Percentiles rank a stretch among this genome's conserved stretches.
Conservation (phyloP, 2,329 filamentous ascomycete genomes). For the Aquanectria penicillioides region DNA sequence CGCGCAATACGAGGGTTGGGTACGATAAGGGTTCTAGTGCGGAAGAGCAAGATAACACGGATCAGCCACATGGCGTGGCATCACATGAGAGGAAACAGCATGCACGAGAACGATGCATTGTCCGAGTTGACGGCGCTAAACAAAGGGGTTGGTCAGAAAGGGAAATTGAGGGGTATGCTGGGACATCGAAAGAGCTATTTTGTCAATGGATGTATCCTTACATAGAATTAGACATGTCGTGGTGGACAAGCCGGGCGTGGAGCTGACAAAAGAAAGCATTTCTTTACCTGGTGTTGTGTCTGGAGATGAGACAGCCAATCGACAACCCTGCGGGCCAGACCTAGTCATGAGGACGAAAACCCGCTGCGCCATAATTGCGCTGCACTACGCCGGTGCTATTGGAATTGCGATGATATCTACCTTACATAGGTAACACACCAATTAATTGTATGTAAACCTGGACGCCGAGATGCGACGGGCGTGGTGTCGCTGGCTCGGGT, state of each 20-base stretch:
- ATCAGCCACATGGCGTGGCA: constrained; percentile 1
- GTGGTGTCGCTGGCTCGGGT: constrained; percentile 1
- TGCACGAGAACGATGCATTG: not conserved
- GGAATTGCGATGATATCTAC: too few species aligned
- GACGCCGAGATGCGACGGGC: constrained; percentile 1
- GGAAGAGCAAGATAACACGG: not conserved
- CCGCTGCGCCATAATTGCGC: not conserved
- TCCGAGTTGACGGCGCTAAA: not conserved
- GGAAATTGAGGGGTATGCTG: not conserved
- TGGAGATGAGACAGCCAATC: not conserved
- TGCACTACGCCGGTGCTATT: not conserved
- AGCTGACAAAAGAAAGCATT: not conserved
- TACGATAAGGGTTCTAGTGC: constrained; percentile 1
- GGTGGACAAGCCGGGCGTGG: not conserved
- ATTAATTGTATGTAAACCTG: too few species aligned
- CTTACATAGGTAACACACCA: too few species aligned
- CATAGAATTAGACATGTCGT: constrained; percentile 3
- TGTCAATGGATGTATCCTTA: not conserved
- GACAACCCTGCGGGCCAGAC: not conserved
- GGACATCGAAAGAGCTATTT: not conserved
- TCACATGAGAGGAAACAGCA: not conserved
- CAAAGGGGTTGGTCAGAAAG: not conserved
- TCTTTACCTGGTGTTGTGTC: not conserved
- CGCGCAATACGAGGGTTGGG: constrained; percentile 3
- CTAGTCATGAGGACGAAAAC: not conserved